phyloP scores from a whole-genome alignment of 2,329 filamentous ascomycete genomes.

The Fusarium illudens region DNA sequence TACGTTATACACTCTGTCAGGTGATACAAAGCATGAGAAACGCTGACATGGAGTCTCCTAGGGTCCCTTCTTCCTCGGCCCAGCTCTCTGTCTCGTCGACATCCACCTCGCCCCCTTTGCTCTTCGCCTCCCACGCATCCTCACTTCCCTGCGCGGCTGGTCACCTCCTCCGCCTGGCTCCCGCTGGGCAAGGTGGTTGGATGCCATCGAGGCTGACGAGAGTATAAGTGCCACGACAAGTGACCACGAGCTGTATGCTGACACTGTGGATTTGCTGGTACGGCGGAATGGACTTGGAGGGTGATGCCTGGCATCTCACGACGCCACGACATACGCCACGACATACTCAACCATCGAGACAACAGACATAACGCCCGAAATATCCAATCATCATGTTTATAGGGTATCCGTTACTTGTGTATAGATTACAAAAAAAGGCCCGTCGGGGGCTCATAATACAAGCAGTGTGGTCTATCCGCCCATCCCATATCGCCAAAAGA shows the following conservation, averaged over 20 bases:
- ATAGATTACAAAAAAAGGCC: conserved; percentile 5
- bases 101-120: conserved; percentile 81
- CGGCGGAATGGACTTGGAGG: not conserved
- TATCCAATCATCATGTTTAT: conserved; percentile 5
- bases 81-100: conserved; percentile 70
- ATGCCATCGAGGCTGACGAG: conserved; percentile 71
- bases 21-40: not conserved
- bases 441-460: conserved; percentile 1
- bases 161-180: conserved; percentile 68
- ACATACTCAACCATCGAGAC: not conserved
- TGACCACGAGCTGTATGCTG: conserved; percentile 58
- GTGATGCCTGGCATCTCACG: not conserved
- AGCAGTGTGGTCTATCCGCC: not conserved
- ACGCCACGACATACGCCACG: not conserved
- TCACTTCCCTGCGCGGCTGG: conserved; percentile 73
- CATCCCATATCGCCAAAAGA: not conserved
- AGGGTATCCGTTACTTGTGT: conserved; percentile 16
- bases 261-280: conserved; percentile 66
- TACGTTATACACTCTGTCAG: conserved; percentile 26
- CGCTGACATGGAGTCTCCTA: conserved; percentile 33
- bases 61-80: conserved; percentile 74
- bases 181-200: conserved; percentile 74
- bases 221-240: conserved; percentile 74
- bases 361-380: not conserved
- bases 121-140: conserved; percentile 70